Evolutionary conservation across 768 basidiomycete genomes (phyloP).

Genomic region (Serendipita sp.): DNA sequence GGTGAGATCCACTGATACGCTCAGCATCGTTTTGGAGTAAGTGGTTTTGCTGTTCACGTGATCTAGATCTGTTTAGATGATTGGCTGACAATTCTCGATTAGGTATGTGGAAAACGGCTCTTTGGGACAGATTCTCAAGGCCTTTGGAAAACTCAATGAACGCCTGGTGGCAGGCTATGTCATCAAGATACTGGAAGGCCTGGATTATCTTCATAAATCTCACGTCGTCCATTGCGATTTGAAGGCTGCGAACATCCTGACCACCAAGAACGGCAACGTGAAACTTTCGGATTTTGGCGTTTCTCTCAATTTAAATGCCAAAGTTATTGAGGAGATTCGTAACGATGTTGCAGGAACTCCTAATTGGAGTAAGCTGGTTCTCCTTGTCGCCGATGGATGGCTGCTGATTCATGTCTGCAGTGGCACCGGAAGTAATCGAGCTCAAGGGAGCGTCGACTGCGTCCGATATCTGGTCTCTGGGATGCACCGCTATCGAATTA

Average conservation of each 20-base stretch:
- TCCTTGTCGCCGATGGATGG: background rate
- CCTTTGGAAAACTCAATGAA: slow-evolving; percentile 90
- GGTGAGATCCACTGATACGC: slow-evolving; percentile 70
- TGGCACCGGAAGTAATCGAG: slow-evolving; percentile 97
- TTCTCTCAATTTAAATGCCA: slow-evolving; percentile 62
- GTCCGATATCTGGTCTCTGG: slow-evolving; percentile 92
- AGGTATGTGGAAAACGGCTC: slow-evolving; percentile 97
- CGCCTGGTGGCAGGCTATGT: slow-evolving; percentile 83
- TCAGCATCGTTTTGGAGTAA: slow-evolving; percentile 91
- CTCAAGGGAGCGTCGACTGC: slow-evolving; percentile 86
- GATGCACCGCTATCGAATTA: slow-evolving; percentile 87
- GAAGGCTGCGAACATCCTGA: slow-evolving; percentile 97
- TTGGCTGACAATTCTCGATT: background rate
- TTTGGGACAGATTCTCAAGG: slow-evolving; percentile 78
- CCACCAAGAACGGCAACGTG: slow-evolving; percentile 93
- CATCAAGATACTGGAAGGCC: slow-evolving; percentile 89
- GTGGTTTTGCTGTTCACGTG: slow-evolving; percentile 21
- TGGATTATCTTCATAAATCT: slow-evolving; percentile 79
- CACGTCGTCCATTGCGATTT: slow-evolving; percentile 88
- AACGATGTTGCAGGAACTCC: slow-evolving; percentile 82
- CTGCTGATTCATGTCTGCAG: slow-evolving; percentile 14
- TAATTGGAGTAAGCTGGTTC: slow-evolving; percentile 61
- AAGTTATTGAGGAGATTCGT: slow-evolving; percentile 77
- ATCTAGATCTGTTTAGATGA: background rate
- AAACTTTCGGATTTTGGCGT: slow-evolving; percentile 98